Base-by-base conservation (phyloP, 768 basidiomycete species). In the Lactarius pseudohatsudake region DNA sequence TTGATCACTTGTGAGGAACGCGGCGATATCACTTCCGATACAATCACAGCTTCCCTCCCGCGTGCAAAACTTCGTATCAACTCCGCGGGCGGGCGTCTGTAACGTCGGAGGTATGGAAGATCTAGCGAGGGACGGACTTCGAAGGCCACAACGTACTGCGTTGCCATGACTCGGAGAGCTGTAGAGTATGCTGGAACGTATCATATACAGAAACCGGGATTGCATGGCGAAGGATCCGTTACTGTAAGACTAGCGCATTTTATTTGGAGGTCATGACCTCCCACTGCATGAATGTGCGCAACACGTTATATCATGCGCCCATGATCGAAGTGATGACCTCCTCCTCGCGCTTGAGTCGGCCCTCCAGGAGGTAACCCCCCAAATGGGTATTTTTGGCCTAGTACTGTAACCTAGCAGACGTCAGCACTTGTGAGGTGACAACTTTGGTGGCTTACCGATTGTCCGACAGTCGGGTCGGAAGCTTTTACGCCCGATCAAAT, bases 181-280 rank as follows among this genome's bases (percentile, higher is more conserved):
- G 68, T 88, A 86, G 0, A 96, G 94, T 0, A 94, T 96, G 64
- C 87, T 89, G 80, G 96, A 95, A 41, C 95, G 86, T 32, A 90
- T 81, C 72, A 95, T 96, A 7, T 32, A 90, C 81, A 72, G 94
- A 95, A 6, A 85, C 82, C 1, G 93, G 88, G 0, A 92, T 96
- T 0, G 81, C 84, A 55, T 88, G 81, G 16, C 47, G 83, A 83
- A 0, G 91, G 76, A 72, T 94, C 91, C 20, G 87, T 92, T 69
- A 30, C 30, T 32, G 32, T 32, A 96, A 75, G 18, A 91, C 88
- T 8, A 79, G 77, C 0, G 93, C 90, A 62, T 74, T 81, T 75
- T 88, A 86, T 69, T 91, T 88, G 3, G 85, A 82, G 54, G 38
- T 40, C 38, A 40, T 40, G 38, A 40, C 38, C 38, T 15, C 15